Conservation (phyloP, 116 monocot species). For the Dioscorea cayenensis region DNA sequence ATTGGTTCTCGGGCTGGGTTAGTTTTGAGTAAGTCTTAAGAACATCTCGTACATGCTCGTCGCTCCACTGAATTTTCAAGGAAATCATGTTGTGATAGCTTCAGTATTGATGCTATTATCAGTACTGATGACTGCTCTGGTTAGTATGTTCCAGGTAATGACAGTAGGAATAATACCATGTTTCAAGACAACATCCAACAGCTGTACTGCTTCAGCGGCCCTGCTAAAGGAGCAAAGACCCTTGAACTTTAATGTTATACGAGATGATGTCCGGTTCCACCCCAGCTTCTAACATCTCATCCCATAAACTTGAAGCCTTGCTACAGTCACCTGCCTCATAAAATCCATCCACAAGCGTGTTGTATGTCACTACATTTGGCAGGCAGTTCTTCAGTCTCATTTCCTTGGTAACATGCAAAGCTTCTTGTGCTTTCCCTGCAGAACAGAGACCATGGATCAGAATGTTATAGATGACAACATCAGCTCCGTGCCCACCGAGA, state of each 20-base stretch:
- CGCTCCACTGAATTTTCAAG: neutral
- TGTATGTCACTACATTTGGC: constrained; percentile 71
- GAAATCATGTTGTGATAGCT: neutral
- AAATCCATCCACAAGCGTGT: constrained; percentile 77
- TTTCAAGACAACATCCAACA: constrained; percentile 52
- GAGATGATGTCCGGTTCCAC: constrained; percentile 75
- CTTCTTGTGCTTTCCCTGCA: constrained; percentile 50
- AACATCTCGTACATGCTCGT: no score
- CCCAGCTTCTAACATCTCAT: constrained; percentile 59
- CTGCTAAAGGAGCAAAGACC: constrained; percentile 68
- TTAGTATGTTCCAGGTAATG: constrained; percentile 80
- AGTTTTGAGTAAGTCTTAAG: no score
- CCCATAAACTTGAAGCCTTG: constrained; percentile 62
- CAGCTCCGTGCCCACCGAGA: constrained; percentile 30
- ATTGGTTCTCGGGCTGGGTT: no score
- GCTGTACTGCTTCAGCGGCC: constrained; percentile 38
- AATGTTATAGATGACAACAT: constrained; percentile 65
- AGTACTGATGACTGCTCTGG: constrained; percentile 45
- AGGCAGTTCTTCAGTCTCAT: constrained; percentile 49
- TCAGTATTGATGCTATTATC: neutral
- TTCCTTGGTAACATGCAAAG: constrained; percentile 37
- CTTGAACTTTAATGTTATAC: constrained; percentile 65
- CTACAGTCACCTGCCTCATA: constrained; percentile 44
- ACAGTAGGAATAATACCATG: constrained; percentile 44
- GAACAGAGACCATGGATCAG: constrained; percentile 75